Conservation (phyloP, 805 yeast genomes). For the Monosporozyma yasuniensis region DNA sequence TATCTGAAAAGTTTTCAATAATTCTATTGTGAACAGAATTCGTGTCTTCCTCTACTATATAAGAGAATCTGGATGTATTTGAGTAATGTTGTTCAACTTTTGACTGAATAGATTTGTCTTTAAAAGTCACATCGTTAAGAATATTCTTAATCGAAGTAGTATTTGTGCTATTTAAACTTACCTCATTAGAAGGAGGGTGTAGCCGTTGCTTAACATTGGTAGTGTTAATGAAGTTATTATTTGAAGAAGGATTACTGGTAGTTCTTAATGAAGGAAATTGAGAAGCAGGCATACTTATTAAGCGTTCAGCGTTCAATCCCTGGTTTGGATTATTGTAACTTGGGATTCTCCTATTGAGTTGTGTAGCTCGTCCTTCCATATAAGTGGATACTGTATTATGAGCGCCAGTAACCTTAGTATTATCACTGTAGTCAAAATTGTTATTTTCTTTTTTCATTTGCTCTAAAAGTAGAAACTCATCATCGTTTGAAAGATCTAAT, state of each 20-base stretch:
- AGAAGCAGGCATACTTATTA: constrained; percentile 27
- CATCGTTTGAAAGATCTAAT: constrained; percentile 26
- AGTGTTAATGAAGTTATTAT: background rate
- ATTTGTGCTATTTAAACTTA: background rate
- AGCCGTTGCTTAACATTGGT: background rate
- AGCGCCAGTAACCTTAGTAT: background rate
- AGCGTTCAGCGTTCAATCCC: background rate
- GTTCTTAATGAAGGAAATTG: constrained; percentile 25
- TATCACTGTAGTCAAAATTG: background rate
- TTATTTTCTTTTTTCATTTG: constrained; percentile 14
- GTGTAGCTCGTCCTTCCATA: constrained; percentile 6
- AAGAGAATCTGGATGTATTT: constrained; percentile 23
- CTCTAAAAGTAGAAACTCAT: constrained; percentile 22
- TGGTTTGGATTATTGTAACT: background rate
- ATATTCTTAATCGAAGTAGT: constrained; percentile 2
- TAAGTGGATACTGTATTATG: background rate
- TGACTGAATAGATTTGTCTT: constrained; percentile 14
- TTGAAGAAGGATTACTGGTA: background rate
- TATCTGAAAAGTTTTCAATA: background rate
- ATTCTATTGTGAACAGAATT: background rate
- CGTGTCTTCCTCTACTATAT: constrained; percentile 27
- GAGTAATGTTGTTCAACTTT: constrained; percentile 26
- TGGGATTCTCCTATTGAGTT: background rate
- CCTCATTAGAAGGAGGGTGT: background rate
- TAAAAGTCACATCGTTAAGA: constrained; percentile 7